phyloP scores from a whole-genome alignment of 352 stramenopile genomes.

The Phytophthora tubulina region DNA sequence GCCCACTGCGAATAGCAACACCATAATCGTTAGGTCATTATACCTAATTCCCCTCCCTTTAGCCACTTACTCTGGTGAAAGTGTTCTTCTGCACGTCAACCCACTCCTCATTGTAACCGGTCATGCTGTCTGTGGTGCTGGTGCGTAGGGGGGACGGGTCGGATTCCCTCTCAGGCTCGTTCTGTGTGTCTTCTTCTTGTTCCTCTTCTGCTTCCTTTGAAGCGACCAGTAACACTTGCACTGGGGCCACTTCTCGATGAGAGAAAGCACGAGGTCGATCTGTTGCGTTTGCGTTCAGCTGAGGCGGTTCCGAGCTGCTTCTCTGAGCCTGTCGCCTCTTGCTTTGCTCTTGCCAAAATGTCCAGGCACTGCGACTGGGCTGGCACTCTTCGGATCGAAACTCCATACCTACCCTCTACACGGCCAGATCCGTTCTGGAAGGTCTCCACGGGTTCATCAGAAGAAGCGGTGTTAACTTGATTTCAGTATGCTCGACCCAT shows the following conservation, averaged over 20 bases:
- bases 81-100: constrained; percentile 93
- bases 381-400: constrained; percentile 22
- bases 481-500: constrained; percentile 8
- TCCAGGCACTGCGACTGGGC: constrained; percentile 1
- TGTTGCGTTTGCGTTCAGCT: constrained; percentile 29
- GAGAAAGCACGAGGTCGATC: constrained; percentile 16
- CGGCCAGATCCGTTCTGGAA: constrained; percentile 18
- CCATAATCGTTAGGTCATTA: constrained; percentile 15
- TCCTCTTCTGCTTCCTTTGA: constrained; percentile 16
- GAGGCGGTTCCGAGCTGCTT: constrained; percentile 34
- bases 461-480: constrained; percentile 9
- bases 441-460: neutral
- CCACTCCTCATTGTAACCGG: constrained; percentile 84
- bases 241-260: constrained; percentile 25
- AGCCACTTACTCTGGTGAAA: constrained; percentile 82
- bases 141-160: constrained; percentile 12
- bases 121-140: constrained; percentile 50
- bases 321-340: constrained; percentile 38
- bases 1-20: constrained; percentile 69
- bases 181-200: constrained; percentile 2
- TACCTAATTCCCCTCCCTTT: neutral
- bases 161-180: constrained; percentile 33
- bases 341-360: constrained; percentile 32
- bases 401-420: constrained; percentile 24
- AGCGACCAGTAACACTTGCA: constrained; percentile 26